Evolutionary conservation across 139 green algal species (phyloP).

Genomic region (Auxenochlorella pyrenoidosa): DNA sequence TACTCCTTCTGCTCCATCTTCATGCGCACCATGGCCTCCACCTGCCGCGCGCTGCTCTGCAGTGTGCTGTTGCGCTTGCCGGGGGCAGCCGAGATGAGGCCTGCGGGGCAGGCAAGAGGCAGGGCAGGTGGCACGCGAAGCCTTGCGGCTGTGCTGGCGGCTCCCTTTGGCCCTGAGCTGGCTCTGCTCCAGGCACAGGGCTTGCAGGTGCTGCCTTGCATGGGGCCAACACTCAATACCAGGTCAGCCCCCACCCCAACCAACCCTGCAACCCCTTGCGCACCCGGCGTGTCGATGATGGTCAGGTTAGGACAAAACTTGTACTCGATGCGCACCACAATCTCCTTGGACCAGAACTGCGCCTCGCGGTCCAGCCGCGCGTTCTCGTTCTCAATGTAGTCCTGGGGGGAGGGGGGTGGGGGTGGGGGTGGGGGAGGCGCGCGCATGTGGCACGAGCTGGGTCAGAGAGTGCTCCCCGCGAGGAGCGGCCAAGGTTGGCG

Average conservation of each 20-base stretch:
- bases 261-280: neutral
- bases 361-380: slow-evolving; percentile 84
- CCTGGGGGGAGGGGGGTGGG: slow-evolving; percentile 52
- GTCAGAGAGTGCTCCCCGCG: too few species aligned
- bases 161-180: too few species aligned
- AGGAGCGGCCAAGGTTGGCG: too few species aligned
- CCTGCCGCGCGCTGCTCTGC: slow-evolving; percentile 72
- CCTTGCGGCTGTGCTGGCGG: too few species aligned
- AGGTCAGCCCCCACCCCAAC: neutral
- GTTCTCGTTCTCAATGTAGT: slow-evolving; percentile 95
- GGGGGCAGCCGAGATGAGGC: slow-evolving; percentile 92
- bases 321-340: slow-evolving; percentile 95
- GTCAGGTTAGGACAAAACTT: slow-evolving; percentile 97
- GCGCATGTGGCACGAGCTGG: too few species aligned
- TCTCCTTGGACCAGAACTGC: slow-evolving; percentile 94
- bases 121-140: neutral
- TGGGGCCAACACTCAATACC: too few species aligned
- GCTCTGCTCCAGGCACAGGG: neutral
- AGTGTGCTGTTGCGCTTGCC: slow-evolving; percentile 80
- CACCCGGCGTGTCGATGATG: slow-evolving; percentile 96
- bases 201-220: neutral
- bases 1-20: slow-evolving; percentile 96
- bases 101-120: slow-evolving; percentile 39
- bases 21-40: slow-evolving; percentile 88
- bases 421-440: neutral